A percentile compares a stretch with the other conserved stretches of the same genome.
These are phyloP conservation scores for Nicotiana attenuata DNA, from an alignment of 257 asterid species.

Conservation along the genomic window DNA sequence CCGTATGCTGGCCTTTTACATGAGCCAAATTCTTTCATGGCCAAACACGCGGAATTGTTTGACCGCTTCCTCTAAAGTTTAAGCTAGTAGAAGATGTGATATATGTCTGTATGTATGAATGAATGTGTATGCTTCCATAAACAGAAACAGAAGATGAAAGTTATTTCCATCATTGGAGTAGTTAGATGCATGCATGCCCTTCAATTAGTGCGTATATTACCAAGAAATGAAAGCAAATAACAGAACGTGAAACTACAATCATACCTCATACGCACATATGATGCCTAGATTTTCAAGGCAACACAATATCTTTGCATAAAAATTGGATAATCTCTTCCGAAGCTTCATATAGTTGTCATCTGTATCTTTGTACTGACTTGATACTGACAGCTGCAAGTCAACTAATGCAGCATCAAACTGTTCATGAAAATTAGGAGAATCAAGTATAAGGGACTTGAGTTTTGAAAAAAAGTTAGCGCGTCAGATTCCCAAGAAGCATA, in stretches of 20 bases:
- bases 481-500: neutral
- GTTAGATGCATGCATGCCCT: neutral
- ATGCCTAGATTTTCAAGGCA: conserved; percentile 85
- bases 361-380: conserved; percentile 26
- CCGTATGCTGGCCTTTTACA: too few relatives aligned
- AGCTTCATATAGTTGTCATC: conserved; percentile 27
- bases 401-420: conserved; percentile 56
- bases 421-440: conserved; percentile 10
- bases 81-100: too few relatives aligned
- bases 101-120: neutral
- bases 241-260: neutral
- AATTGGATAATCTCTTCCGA: conserved; percentile 43
- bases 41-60: too few relatives aligned
- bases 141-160: conserved; percentile 6
- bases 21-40: too few relatives aligned
- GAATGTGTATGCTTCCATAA: neutral
- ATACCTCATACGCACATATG: conserved; percentile 74
- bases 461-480: neutral
- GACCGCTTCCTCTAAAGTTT: too few relatives aligned
- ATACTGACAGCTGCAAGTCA: conserved; percentile 33
- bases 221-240: neutral
- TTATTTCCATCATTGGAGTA: neutral
- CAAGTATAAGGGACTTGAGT: neutral
- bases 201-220: neutral
- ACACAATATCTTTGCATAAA: conserved; percentile 43